phyloP scores from a whole-genome alignment of 192 early-diverging fungal genomes.

The Anaeromyces robustus region DNA sequence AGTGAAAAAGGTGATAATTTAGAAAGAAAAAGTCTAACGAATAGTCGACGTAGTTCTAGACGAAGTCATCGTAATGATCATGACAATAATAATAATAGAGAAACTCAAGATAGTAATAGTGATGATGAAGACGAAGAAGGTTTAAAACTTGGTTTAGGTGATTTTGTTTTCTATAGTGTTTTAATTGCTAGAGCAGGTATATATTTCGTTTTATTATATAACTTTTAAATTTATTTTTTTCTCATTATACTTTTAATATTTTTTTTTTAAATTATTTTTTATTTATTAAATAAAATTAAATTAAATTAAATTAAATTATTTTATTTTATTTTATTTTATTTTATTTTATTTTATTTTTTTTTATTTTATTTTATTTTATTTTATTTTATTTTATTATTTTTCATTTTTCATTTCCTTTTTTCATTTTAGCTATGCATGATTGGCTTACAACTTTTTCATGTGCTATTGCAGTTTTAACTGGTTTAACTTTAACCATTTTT shows the following conservation, averaged over 20 bases:
- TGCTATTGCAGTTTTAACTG: conserved; percentile 63
- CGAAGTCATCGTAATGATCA: neutral
- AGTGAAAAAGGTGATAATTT: too few species aligned
- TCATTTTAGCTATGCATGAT: conserved; percentile 43
- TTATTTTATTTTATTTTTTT: too few species aligned
- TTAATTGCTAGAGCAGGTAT: conserved; percentile 58
- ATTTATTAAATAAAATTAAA: neutral
- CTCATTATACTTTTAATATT: neutral
- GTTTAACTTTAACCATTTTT: conserved; percentile 72
- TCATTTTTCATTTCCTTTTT: too few species aligned
- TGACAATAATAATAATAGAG: conserved; percentile 11
- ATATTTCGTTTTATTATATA: neutral
- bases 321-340: too few species aligned
- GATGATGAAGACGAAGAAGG: conserved; percentile 47
- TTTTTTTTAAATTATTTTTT: neutral
- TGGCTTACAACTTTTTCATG: conserved; percentile 70
- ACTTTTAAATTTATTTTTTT: neutral
- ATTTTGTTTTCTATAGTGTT: conserved; percentile 84
- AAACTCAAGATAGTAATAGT: conserved; percentile 22
- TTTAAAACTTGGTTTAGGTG: conserved; percentile 72
- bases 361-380: too few species aligned
- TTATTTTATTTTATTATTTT: too few species aligned
- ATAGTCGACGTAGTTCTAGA: neutral
- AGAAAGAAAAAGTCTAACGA: too few species aligned
- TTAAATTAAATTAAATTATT: too few species aligned